phyloP scores from a whole-genome alignment of 768 basidiomycete genomes.

The Amanita thiersii region DNA sequence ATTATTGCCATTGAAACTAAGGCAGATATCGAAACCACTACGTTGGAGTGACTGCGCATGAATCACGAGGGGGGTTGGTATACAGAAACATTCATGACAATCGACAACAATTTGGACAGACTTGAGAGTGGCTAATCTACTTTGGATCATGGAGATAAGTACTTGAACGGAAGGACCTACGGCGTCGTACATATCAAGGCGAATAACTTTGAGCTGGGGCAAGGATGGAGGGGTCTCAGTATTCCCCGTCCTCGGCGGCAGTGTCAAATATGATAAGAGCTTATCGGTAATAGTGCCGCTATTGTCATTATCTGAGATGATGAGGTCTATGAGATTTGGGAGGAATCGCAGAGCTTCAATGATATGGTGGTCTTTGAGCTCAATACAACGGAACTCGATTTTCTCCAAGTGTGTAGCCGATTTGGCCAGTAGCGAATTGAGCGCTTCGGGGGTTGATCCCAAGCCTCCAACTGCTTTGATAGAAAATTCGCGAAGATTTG shows the following conservation, averaged over 20 bases:
- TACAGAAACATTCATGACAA: not conserved
- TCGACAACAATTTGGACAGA: not conserved
- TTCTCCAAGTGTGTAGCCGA: not conserved
- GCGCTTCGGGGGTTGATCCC: too few relatives aligned
- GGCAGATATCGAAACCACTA: not conserved
- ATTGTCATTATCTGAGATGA: not conserved
- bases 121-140: conserved; percentile 2
- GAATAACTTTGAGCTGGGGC: not conserved
- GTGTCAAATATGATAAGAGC: not conserved
- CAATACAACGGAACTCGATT: not conserved
- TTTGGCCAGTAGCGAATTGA: not conserved
- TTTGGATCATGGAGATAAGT: conserved; percentile 5
- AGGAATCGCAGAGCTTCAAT: not conserved
- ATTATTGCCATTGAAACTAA: not conserved
- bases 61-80: not conserved
- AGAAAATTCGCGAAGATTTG: not conserved
- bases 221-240: too few relatives aligned
- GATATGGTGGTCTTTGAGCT: not conserved
- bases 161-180: not conserved
- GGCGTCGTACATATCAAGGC: not conserved
- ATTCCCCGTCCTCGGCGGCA: too few relatives aligned
- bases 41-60: conserved; percentile 1
- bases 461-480: not conserved
- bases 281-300: not conserved
- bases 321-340: not conserved